phyloP scores from a whole-genome alignment of 2,329 filamentous ascomycete genomes.

The Colletotrichum graminicola region DNA sequence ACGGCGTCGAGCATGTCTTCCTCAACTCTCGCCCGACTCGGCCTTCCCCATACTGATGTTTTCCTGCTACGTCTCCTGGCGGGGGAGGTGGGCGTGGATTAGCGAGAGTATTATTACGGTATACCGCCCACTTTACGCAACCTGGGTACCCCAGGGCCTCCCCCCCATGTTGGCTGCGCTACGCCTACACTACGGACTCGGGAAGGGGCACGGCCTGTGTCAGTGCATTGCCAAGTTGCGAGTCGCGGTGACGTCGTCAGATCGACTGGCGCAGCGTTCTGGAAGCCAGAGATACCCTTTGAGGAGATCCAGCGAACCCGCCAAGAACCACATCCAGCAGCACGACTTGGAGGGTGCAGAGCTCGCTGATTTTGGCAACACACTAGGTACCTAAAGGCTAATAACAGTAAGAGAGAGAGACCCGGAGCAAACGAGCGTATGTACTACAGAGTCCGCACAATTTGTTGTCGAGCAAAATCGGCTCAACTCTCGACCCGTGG shows the following conservation, averaged over 20 bases:
- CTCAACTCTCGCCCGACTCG: not conserved
- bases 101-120: conserved; percentile 6
- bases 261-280: conserved; percentile 11
- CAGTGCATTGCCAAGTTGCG: conserved; percentile 27
- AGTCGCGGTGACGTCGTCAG: conserved; percentile 35
- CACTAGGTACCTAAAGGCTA: not conserved
- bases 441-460: not conserved
- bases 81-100: conserved; percentile 16
- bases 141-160: conserved; percentile 4
- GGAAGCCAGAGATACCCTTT: conserved; percentile 13
- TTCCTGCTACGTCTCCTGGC: not conserved
- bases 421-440: not conserved
- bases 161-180: not conserved
- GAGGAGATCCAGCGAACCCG: not conserved
- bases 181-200: conserved; percentile 18
- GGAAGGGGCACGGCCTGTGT: conserved; percentile 34
- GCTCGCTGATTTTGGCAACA: conserved; percentile 8
- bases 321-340: conserved; percentile 33
- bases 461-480: not conserved
- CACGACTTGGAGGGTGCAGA: not conserved
- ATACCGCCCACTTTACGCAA: conserved; percentile 1
- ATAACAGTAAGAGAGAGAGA: not conserved
- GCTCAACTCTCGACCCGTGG: not conserved
- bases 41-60: not conserved
- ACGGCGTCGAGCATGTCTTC: conserved; percentile 13